Evolutionary conservation across 1,284 basidiomycete genomes (phyloP).

Genomic region (Coniferiporia sulphurascens): DNA sequence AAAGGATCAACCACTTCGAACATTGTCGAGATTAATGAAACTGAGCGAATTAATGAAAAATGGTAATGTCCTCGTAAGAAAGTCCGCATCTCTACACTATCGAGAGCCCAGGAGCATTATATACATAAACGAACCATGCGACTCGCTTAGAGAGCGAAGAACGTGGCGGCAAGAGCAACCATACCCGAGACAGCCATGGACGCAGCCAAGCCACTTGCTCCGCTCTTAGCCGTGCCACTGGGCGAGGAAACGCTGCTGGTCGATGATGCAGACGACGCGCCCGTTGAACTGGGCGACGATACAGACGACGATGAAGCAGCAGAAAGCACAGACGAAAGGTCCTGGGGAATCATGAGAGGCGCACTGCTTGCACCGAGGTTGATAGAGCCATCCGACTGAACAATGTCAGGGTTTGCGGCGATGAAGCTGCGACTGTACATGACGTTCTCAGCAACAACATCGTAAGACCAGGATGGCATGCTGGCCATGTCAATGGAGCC

Average conservation of each 20-base stretch:
- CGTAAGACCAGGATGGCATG: conserved; percentile 52
- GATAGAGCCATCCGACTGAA: conserved; percentile 47
- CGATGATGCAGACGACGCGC: conserved; percentile 24
- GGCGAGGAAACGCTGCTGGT: conserved; percentile 47
- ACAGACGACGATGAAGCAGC: conserved; percentile 26
- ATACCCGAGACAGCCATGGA: conserved; percentile 46
- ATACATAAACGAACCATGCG: conserved; percentile 3
- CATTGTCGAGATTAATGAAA: background rate
- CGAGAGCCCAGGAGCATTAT: conserved; percentile 3
- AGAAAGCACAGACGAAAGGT: conserved; percentile 42
- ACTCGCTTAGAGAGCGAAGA: conserved; percentile 48
- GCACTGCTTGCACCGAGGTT: conserved; percentile 43
- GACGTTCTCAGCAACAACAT: conserved; percentile 50
- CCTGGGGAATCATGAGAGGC: conserved; percentile 54
- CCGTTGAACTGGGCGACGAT: conserved; percentile 25
- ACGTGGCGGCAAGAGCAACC: conserved; percentile 46
- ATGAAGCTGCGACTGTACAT: conserved; percentile 57
- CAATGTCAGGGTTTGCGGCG: conserved; percentile 53
- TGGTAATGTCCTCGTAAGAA: background rate
- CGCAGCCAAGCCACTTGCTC: conserved; percentile 45
- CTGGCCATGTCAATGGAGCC: conserved; percentile 48
- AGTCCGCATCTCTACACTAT: background rate
- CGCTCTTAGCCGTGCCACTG: conserved; percentile 43
- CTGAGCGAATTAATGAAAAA: background rate
- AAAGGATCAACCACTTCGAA: background rate